Conservation (phyloP, 768 basidiomycete genomes). For the Cystobasidium onofrii region DNA sequence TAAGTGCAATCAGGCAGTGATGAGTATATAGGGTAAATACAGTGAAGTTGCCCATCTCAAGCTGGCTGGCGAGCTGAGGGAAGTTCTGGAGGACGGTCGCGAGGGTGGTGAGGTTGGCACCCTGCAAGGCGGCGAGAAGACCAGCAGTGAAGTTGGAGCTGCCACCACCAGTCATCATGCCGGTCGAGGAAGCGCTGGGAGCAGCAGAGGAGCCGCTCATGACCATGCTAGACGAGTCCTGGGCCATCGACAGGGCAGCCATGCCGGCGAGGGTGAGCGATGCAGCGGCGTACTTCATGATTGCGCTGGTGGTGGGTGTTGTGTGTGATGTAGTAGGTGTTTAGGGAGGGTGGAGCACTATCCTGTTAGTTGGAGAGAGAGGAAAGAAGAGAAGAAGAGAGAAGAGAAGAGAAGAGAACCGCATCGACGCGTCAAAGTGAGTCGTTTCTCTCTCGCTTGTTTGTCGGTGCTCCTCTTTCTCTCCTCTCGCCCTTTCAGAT, state of each 20-base stretch:
- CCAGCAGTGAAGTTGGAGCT: constrained; percentile 41
- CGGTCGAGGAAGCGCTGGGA: background rate
- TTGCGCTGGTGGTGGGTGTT: background rate
- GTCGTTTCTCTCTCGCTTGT: background rate
- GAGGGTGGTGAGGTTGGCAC: constrained; percentile 3
- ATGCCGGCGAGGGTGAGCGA: constrained; percentile 40
- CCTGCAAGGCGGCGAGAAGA: constrained; percentile 42
- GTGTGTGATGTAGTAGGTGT: background rate
- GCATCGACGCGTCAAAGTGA: background rate
- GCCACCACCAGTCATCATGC: background rate
- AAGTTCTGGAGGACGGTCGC: constrained; percentile 25
- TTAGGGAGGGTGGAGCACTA: background rate
- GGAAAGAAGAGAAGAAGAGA: background rate
- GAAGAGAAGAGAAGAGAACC: background rate
- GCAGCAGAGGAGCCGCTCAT: too few species aligned
- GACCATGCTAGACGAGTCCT: constrained; percentile 39
- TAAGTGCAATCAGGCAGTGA: background rate
- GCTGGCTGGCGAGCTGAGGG: constrained; percentile 10
- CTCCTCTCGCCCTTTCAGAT: background rate
- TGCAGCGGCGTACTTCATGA: constrained; percentile 31
- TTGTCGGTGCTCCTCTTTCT: too few species aligned
- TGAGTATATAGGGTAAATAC: constrained; percentile 8
- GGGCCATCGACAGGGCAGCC: constrained; percentile 41
- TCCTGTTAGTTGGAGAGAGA: background rate
- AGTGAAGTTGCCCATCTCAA: constrained; percentile 40